A percentile compares a stretch with the other conserved stretches of the same genome.
Evolutionary conservation across 1,284 basidiomycete species (phyloP).

Genomic region (Puccinia horiana): DNA sequence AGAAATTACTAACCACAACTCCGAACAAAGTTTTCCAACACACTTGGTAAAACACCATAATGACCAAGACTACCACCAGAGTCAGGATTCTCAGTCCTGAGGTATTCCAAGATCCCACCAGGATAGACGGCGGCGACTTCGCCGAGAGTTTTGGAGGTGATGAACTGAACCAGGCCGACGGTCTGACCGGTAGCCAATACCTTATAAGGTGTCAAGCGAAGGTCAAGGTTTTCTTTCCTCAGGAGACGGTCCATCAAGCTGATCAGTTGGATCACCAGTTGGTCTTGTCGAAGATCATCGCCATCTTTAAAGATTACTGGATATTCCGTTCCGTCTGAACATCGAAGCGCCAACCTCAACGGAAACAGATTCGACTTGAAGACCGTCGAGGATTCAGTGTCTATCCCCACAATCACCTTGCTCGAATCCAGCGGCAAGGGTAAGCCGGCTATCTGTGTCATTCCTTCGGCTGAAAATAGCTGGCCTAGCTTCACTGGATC

Average conservation of each 20-base stretch:
- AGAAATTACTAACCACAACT: slow-evolving; percentile 79
- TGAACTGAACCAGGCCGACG: slow-evolving; percentile 95
- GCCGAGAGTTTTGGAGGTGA: slow-evolving; percentile 91
- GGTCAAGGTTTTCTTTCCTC: slow-evolving; percentile 90
- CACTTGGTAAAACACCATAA: slow-evolving; percentile 83
- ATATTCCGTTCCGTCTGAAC: slow-evolving; percentile 64
- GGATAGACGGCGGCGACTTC: slow-evolving; percentile 83
- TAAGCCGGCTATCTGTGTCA: slow-evolving; percentile 56
- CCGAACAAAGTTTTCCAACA: slow-evolving; percentile 93
- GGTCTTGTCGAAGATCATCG: slow-evolving; percentile 96
- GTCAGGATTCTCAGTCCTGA: slow-evolving; percentile 81
- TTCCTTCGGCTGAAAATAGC: slow-evolving; percentile 71
- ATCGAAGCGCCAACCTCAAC: slow-evolving; percentile 78
- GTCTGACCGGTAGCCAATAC: slow-evolving; percentile 87
- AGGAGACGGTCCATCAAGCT: slow-evolving; percentile 94
- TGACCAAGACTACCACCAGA: slow-evolving; percentile 82
- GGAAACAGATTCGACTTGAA: slow-evolving; percentile 98
- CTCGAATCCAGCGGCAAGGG: slow-evolving; percentile 81
- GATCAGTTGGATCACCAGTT: slow-evolving; percentile 93
- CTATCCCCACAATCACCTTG: slow-evolving; percentile 78
- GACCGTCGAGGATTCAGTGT: slow-evolving; percentile 85
- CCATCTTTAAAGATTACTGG: slow-evolving; percentile 98
- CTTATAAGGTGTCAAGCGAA: slow-evolving; percentile 87
- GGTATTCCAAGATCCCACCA: slow-evolving; percentile 84
- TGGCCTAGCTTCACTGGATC: slow-evolving; percentile 77